These are phyloP conservation scores for Vanderwaltozyma polyspora DNA, from an alignment of 805 yeast genomes.

Conservation along the genomic window DNA sequence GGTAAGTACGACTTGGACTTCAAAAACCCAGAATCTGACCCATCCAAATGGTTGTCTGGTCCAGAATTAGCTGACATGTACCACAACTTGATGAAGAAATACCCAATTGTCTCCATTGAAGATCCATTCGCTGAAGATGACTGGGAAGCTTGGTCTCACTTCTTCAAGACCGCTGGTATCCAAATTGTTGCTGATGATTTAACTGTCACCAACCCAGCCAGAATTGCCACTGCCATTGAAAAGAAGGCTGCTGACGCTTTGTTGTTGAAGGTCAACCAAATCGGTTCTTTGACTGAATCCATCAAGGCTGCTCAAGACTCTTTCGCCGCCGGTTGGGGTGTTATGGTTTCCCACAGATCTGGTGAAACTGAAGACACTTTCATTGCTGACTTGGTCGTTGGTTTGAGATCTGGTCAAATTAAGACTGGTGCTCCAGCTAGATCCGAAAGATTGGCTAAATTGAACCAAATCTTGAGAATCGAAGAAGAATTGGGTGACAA, in stretches of 20 bases:
- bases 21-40: constrained; percentile 92
- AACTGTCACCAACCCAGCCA: constrained; percentile 94
- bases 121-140: constrained; percentile 99
- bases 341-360: constrained; percentile 99
- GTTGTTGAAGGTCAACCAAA: constrained; percentile 96
- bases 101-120: constrained; percentile 97
- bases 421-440: constrained; percentile 99
- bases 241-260: constrained; percentile 92
- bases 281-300: constrained; percentile 92
- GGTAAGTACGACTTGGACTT: constrained; percentile 96
- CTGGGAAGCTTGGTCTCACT: constrained; percentile 96
- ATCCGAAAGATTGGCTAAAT: constrained; percentile 98
- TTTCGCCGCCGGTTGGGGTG: constrained; percentile 97
- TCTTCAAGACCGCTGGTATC: constrained; percentile 61
- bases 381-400: constrained; percentile 96
- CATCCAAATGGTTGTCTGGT: constrained; percentile 85
- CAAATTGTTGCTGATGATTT: constrained; percentile 97
- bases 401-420: constrained; percentile 97
- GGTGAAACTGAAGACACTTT: constrained; percentile 99
- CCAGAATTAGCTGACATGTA: constrained; percentile 77
- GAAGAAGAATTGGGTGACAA: constrained; percentile 98
- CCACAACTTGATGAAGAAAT: constrained; percentile 65
- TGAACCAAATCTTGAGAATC: constrained; percentile 95
- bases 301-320: constrained; percentile 95
- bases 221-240: constrained; percentile 93